A percentile compares a stretch with the other conserved stretches of the same genome.
Evolutionary conservation across 306 rosid species (phyloP).

Genomic region (Cercis canadensis): DNA sequence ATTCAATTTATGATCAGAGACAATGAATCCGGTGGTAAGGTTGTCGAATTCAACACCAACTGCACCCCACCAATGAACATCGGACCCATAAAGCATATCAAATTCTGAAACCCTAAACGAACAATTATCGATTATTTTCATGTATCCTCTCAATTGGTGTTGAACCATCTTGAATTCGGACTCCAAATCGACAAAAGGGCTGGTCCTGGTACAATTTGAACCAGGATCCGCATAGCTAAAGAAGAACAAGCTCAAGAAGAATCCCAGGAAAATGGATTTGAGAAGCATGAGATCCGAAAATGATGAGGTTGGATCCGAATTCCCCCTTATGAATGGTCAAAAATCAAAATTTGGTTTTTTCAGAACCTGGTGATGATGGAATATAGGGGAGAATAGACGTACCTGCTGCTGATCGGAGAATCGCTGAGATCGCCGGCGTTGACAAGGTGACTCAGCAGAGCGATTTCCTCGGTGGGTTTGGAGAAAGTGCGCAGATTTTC

Average conservation of each 20-base stretch:
- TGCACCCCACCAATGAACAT: conserved; percentile 83
- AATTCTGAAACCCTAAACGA: conserved; percentile 82
- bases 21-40: conserved; percentile 62
- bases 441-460: background rate
- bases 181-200: conserved; percentile 49
- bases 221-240: conserved; percentile 61
- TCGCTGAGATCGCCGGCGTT: conserved; percentile 40
- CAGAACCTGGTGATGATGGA: background rate
- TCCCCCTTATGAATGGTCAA: background rate
- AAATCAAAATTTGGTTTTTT: too few species aligned
- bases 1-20: conserved; percentile 64
- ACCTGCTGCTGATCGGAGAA: conserved; percentile 35
- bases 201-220: conserved; percentile 53
- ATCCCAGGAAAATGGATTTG: conserved; percentile 44
- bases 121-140: conserved; percentile 71
- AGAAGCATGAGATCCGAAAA: conserved; percentile 72
- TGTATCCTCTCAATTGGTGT: conserved; percentile 77
- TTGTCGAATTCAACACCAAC: conserved; percentile 51
- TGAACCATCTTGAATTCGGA: conserved; percentile 77
- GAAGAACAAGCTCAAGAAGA: conserved; percentile 23
- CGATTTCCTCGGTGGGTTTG: too few species aligned
- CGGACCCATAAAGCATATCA: conserved; percentile 82
- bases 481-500: too few species aligned
- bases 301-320: conserved; percentile 40
- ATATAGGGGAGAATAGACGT: background rate